Percentiles rank a stretch among this genome's conserved stretches.
Conservation (phyloP, 148 eudicot species). For the Hydrangea macrophylla region DNA sequence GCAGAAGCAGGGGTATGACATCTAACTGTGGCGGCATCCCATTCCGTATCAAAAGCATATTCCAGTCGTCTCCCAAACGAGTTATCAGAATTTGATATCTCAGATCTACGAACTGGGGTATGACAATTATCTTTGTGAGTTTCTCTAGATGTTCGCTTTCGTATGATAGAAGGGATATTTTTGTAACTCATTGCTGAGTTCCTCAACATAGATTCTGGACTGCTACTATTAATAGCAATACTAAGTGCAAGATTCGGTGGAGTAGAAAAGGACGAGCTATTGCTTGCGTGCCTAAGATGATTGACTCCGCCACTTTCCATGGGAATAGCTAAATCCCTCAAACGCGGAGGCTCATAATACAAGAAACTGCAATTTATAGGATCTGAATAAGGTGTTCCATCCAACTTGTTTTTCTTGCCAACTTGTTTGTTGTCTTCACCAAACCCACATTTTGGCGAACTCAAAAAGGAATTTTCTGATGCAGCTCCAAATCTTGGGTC, state of each 20-base stretch:
- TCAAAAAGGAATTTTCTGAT: conserved; percentile 45
- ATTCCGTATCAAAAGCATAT: conserved; percentile 61
- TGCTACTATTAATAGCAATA: conserved; percentile 32
- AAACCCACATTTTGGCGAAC: conserved; percentile 40
- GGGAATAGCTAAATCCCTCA: conserved; percentile 15
- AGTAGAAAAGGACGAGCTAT: conserved; percentile 30
- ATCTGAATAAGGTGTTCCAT: conserved; percentile 24
- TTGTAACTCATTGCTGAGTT: conserved; percentile 67
- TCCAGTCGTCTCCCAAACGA: conserved; percentile 57
- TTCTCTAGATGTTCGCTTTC: conserved; percentile 40
- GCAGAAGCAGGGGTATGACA: conserved; percentile 34
- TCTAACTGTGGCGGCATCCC: conserved; percentile 33
- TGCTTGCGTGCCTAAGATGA: conserved; percentile 11
- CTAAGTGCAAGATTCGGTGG: conserved; percentile 29
- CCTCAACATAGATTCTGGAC: conserved; percentile 67
- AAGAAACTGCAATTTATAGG: conserved; percentile 21
- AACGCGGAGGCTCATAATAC: conserved; percentile 35
- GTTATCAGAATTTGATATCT: conserved; percentile 21
- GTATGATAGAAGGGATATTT: conserved; percentile 69
- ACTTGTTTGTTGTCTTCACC: conserved; percentile 27
- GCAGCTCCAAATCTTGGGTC: conserved; percentile 26
- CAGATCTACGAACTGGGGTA: conserved; percentile 21
- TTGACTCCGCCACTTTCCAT: conserved; percentile 22
- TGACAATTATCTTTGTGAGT: conserved; percentile 1
- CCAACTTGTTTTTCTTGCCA: conserved; percentile 38